Evolutionary conservation across 2,329 filamentous ascomycete species (phyloP), one percentile per base, ranked within the genome.

Genomic region (Xylaria sp.): DNA sequence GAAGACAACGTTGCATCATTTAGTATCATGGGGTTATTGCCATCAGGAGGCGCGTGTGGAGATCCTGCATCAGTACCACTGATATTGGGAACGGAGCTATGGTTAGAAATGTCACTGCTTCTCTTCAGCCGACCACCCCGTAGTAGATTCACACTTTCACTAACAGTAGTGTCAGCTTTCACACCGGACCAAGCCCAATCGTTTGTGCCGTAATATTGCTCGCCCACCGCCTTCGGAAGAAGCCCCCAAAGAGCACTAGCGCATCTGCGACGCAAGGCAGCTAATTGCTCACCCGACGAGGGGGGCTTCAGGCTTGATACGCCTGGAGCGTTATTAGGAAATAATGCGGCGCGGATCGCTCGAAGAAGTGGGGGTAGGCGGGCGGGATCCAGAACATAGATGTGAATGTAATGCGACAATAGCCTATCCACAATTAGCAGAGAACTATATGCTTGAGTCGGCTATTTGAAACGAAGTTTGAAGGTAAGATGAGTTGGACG

Each of bases 261-360:
- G 79, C 91, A 91, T 77, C 86, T 87, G 73, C 84, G 85, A 74
- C 89, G 88, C 74, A 94, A 88, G 72, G 84, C 84, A 58, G 82
- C 82, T 71, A 88, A 81, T 74, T 88, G 86, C 73, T 87, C 83
- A 61, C 89, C 84, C 69, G 85, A 85, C 55, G 84, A 83, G 66
- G 90, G 88, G 58, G 90, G 85, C 59, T 85, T 80, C 71, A 90
- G 81, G 66, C 86, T 85, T 73, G 89, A 83, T 71, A 88, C 86
- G 66, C 89, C 90, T 68, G 91, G 89, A 73, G 87, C 84, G 79
- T 96, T 96, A 80, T 93, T 91, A 72, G 96, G 95, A 78, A 97
- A 98, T 63, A 98, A 83, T 67, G 92, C 87, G 74, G 87, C 88
- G 77, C 96, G 92, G 74, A 92, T 85, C 72, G 89, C 86, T 77